Evolutionary conservation across 2,329 filamentous ascomycete species (phyloP).

Genomic region (Emmonsiellopsis sp.): DNA sequence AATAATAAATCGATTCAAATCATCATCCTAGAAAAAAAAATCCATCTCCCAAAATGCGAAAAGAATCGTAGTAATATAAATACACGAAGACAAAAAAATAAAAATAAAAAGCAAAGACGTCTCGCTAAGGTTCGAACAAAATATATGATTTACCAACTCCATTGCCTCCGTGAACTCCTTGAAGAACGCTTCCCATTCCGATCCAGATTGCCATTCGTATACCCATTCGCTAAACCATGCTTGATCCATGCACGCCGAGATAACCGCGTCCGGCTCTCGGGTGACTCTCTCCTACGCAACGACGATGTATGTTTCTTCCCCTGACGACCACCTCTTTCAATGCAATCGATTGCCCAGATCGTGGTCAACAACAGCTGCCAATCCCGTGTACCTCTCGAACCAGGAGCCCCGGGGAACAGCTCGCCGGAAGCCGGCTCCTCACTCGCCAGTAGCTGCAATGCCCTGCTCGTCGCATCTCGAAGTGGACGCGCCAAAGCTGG

Average conservation of each 20-base stretch:
- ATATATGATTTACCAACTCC: background rate
- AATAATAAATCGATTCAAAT: no score
- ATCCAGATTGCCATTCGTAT: no score
- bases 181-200: background rate
- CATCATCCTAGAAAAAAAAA: no score
- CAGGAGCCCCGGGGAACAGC: conserved; percentile 24
- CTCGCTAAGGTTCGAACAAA: background rate
- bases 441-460: conserved; percentile 44
- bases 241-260: background rate
- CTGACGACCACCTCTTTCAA: conserved; percentile 28
- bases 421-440: conserved; percentile 26
- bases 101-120: background rate
- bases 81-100: background rate
- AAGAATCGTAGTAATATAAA: background rate
- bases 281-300: background rate
- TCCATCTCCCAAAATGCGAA: background rate
- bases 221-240: background rate
- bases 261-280: conserved; percentile 1
- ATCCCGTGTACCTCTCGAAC: conserved; percentile 22
- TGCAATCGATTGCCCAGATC: conserved; percentile 37
- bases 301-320: background rate
- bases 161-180: background rate
- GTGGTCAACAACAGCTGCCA: conserved; percentile 41
- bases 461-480: conserved; percentile 45
- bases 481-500: conserved; percentile 46